Conservation (phyloP, 768 basidiomycete species). For the Trametes cingulata region DNA sequence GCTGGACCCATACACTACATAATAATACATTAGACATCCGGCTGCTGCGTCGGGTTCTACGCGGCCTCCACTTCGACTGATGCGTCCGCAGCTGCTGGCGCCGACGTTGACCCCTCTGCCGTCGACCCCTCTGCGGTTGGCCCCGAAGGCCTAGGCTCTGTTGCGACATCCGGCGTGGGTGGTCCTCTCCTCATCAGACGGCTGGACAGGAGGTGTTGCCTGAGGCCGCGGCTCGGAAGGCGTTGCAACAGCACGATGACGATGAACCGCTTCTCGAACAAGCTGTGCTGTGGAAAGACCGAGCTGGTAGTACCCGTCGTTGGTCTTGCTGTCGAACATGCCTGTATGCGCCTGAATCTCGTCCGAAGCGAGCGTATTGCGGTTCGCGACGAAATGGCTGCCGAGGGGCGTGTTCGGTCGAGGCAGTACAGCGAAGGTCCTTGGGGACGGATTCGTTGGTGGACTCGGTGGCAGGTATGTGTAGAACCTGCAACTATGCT, state of each 20-base stretch:
- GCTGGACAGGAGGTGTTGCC: background rate
- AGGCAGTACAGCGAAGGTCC: constrained; percentile 84
- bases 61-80: background rate
- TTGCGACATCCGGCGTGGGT: background rate
- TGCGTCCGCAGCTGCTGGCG: background rate
- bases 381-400: constrained; percentile 60
- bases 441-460: constrained; percentile 51
- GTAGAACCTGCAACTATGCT: constrained; percentile 64
- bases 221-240: background rate
- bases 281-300: constrained; percentile 66
- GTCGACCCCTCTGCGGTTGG: no score
- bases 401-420: constrained; percentile 45
- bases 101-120: background rate
- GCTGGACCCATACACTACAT: constrained; percentile 12
- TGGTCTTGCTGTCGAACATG: constrained; percentile 81
- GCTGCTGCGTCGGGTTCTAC: background rate
- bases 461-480: constrained; percentile 70
- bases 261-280: constrained; percentile 57
- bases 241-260: constrained; percentile 2
- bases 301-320: constrained; percentile 89
- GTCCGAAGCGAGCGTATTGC: constrained; percentile 67
- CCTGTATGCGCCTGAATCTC: constrained; percentile 86
- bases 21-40: constrained; percentile 6
- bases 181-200: background rate
- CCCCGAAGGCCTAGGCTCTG: no score